Percentiles rank a stretch among this genome's conserved stretches.
Conservation (phyloP, 805 yeast genomes). For the Torulaspora franciscae region DNA sequence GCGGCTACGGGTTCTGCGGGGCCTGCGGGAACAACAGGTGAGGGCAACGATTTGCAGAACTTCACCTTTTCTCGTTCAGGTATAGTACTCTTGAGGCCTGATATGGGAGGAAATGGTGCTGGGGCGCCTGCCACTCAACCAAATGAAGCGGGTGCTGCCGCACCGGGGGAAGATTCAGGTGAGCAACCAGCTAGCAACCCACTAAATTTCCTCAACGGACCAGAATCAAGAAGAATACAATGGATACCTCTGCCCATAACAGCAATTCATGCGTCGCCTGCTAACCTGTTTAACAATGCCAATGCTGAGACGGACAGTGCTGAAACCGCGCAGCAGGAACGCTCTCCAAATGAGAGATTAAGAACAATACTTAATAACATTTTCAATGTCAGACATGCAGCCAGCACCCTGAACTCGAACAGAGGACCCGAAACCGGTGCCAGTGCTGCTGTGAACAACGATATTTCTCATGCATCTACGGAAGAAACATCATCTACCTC, state of each 20-base stretch:
- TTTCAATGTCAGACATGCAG: constrained; percentile 15
- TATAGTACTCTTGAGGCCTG: constrained; percentile 19
- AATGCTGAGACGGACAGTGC: neutral
- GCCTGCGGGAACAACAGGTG: neutral
- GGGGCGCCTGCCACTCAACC: neutral
- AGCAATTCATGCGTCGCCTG: constrained; percentile 8
- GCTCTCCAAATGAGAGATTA: constrained; percentile 22
- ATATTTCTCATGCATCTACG: neutral
- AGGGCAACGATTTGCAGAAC: constrained; percentile 6
- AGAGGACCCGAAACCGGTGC: neutral
- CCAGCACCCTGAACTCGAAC: constrained; percentile 3
- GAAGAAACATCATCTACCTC: neutral
- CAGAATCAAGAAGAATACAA: constrained; percentile 11
- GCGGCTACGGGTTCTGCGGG: neutral
- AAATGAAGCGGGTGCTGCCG: neutral
- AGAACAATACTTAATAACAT: constrained; percentile 24
- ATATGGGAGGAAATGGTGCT: constrained; percentile 6
- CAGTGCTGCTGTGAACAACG: neutral
- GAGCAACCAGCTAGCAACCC: neutral
- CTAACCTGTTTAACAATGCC: neutral
- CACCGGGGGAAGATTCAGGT: neutral
- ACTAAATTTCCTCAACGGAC: neutral
- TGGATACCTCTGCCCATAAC: constrained; percentile 23
- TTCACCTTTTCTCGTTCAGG: constrained; percentile 21
- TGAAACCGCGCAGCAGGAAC: neutral